Evolutionary conservation across 345 rosid species (phyloP).

Genomic region (Boechera divaricarpa): DNA sequence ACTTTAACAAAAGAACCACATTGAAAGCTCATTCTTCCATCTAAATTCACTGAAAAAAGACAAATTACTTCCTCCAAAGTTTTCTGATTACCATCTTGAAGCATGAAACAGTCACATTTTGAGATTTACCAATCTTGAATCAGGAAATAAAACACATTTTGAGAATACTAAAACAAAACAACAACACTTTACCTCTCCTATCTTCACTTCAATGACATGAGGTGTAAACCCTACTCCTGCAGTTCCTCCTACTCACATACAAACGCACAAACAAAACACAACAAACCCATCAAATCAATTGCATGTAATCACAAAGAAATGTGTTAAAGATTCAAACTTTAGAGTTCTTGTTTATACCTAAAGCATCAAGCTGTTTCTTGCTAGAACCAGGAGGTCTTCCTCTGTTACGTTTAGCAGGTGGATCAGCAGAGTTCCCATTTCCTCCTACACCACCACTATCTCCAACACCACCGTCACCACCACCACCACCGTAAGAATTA

Average conservation of each 20-base stretch:
- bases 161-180: background rate
- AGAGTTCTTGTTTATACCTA: conserved; percentile 49
- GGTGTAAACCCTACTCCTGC: conserved; percentile 42
- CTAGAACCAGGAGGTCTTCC: conserved; percentile 94
- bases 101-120: conserved; percentile 4
- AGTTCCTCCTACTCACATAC: conserved; percentile 24
- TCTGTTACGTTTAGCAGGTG: conserved; percentile 65
- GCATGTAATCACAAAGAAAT: conserved; percentile 14
- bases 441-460: conserved; percentile 46
- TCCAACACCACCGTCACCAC: conserved; percentile 26
- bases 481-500: conserved; percentile 47
- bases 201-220: conserved; percentile 42
- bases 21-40: background rate
- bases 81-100: background rate
- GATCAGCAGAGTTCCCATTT: conserved; percentile 39
- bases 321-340: conserved; percentile 19
- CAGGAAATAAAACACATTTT: background rate
- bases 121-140: conserved; percentile 10
- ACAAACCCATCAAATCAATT: conserved; percentile 23
- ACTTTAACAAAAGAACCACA: background rate
- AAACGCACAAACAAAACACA: background rate
- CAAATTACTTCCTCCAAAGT: background rate
- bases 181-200: conserved; percentile 41
- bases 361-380: conserved; percentile 62
- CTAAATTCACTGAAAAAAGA: conserved; percentile 1